Conservation (phyloP, 106 monocot genomes). For the Allium sativum region DNA sequence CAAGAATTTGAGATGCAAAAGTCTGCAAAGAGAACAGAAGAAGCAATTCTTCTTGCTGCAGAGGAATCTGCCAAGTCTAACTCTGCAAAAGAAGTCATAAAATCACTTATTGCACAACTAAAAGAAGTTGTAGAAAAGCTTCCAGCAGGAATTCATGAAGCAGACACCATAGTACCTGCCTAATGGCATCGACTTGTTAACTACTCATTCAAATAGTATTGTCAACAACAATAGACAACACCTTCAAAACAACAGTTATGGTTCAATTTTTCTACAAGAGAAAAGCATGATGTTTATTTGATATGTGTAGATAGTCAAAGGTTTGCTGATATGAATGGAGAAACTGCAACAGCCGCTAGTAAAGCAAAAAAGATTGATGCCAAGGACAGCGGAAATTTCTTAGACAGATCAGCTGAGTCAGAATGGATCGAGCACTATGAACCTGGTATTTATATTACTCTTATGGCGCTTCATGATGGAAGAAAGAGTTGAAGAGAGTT, state of each 20-base stretch:
- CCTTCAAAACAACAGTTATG: too few relatives aligned
- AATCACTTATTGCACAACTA: slow-evolving; percentile 45
- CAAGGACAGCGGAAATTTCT: slow-evolving; percentile 1
- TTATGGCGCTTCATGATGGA: slow-evolving; percentile 19
- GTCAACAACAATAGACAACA: too few relatives aligned
- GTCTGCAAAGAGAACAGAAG: slow-evolving; percentile 37
- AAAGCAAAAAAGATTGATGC: slow-evolving; percentile 7
- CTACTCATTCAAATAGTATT: slow-evolving; percentile 3
- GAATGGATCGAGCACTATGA: slow-evolving; percentile 31
- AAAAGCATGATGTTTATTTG: slow-evolving; percentile 7
- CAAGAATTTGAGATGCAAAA: slow-evolving; percentile 56
- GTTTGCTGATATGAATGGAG: slow-evolving; percentile 9
- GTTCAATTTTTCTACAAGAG: slow-evolving; percentile 3
- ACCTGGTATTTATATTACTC: slow-evolving; percentile 27
- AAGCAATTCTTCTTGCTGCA: slow-evolving; percentile 40
- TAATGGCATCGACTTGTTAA: slow-evolving; percentile 26
- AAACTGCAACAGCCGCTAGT: slow-evolving; percentile 8
- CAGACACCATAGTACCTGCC: slow-evolving; percentile 11
- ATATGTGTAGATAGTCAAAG: slow-evolving; percentile 11
- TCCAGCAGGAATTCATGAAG: slow-evolving; percentile 30
- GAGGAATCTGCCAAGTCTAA: slow-evolving; percentile 58
- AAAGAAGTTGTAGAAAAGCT: slow-evolving; percentile 52
- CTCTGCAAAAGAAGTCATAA: slow-evolving; percentile 69
- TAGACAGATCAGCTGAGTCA: slow-evolving; percentile 8
- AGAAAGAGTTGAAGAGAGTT: slow-evolving; percentile 32